Percentiles rank a stretch among this genome's conserved stretches.
These are phyloP conservation scores for Baorangia bicolor DNA, from an alignment of 768 basidiomycete species.

Conservation along the genomic window DNA sequence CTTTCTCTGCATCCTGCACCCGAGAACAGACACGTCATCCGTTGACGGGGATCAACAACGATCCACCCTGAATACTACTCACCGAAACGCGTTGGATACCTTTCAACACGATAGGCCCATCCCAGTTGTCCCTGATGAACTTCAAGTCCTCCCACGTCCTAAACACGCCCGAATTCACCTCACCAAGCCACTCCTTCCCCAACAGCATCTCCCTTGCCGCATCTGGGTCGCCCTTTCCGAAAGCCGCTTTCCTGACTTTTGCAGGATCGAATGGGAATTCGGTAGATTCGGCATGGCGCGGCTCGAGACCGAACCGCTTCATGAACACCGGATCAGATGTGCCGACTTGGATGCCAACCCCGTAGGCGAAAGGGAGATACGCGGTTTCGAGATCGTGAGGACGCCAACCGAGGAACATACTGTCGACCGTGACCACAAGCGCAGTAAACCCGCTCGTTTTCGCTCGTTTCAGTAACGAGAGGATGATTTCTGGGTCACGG, in stretches of 20 bases:
- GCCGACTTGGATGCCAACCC: slow-evolving; percentile 65
- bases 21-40: not conserved
- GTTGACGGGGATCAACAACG: not conserved
- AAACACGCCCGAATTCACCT: slow-evolving; percentile 61
- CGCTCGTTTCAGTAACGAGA: slow-evolving; percentile 64
- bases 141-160: slow-evolving; percentile 70
- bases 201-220: slow-evolving; percentile 39
- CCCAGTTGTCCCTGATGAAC: slow-evolving; percentile 71
- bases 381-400: slow-evolving; percentile 67
- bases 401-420: slow-evolving; percentile 71
- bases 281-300: slow-evolving; percentile 37
- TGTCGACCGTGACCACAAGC: slow-evolving; percentile 80
- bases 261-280: slow-evolving; percentile 60
- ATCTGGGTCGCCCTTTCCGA: slow-evolving; percentile 47
- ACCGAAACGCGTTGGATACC: slow-evolving; percentile 69
- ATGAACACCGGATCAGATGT: slow-evolving; percentile 79
- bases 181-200: slow-evolving; percentile 61
- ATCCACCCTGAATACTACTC: slow-evolving; percentile 17
- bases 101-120: slow-evolving; percentile 74
- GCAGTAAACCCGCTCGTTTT: slow-evolving; percentile 65
- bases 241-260: slow-evolving; percentile 40
- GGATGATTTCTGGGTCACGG: slow-evolving; percentile 51
- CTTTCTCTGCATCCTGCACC: slow-evolving; percentile 48
- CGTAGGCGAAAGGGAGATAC: slow-evolving; percentile 67
- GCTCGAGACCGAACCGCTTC: slow-evolving; percentile 49